These are phyloP conservation scores for Mycena chlorophos DNA, from an alignment of 768 basidiomycete genomes.

Conservation along the genomic window DNA sequence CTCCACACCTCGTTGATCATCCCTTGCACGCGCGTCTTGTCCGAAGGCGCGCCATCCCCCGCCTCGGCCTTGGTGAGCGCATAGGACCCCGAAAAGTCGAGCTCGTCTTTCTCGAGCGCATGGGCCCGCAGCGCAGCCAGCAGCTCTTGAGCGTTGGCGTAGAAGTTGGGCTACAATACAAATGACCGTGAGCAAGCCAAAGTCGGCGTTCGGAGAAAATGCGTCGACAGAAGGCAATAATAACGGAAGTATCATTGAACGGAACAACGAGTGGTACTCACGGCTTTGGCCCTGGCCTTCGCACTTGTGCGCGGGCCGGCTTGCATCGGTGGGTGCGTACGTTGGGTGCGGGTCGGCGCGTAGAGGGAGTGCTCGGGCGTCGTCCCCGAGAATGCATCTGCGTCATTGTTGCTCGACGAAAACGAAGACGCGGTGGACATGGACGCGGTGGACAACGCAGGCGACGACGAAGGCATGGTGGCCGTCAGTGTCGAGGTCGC, in stretches of 20 bases:
- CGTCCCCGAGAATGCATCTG: too few species aligned
- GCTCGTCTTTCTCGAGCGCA: constrained; percentile 28
- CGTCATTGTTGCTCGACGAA: too few species aligned
- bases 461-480: not conserved
- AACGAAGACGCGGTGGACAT: constrained; percentile 3
- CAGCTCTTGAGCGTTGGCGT: constrained; percentile 7
- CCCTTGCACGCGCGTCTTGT: constrained; percentile 45
- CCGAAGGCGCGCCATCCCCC: constrained; percentile 20
- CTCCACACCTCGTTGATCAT: constrained; percentile 48
- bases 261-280: constrained; percentile 2
- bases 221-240: too few species aligned
- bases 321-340: too few species aligned
- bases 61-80: constrained; percentile 32
- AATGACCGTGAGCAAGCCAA: too few species aligned
- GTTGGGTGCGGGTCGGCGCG: too few species aligned
- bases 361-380: too few species aligned
- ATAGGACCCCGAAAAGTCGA: constrained; percentile 47
- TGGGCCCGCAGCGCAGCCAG: constrained; percentile 9
- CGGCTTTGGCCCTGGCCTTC: constrained; percentile 19
- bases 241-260: not conserved
- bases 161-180: constrained; percentile 10
- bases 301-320: constrained; percentile 1
- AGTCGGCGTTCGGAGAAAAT: too few species aligned
- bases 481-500: not conserved
- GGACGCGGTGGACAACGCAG: constrained; percentile 2